Percentiles rank a stretch among this genome's conserved stretches.
These are phyloP conservation scores for Pseudopithomyces maydicus DNA, from an alignment of 2,329 filamentous ascomycete species.

Conservation along the genomic window DNA sequence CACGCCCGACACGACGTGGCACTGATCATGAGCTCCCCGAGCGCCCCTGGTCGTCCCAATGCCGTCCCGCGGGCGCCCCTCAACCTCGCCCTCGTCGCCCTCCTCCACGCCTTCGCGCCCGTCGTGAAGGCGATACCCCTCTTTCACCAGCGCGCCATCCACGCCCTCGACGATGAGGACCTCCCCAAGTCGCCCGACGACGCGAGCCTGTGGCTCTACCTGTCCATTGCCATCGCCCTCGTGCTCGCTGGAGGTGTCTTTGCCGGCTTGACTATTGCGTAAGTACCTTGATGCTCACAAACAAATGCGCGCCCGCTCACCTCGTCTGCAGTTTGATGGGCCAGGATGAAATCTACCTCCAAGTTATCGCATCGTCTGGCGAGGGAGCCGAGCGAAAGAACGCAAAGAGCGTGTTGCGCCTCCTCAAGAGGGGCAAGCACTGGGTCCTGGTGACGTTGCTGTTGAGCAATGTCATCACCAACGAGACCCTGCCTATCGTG, in stretches of 20 bases:
- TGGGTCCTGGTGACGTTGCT: conserved; percentile 97
- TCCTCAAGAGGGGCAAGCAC: conserved; percentile 89
- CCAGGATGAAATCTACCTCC: conserved; percentile 93
- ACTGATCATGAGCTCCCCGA: conserved; percentile 34
- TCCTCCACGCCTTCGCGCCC: conserved; percentile 40
- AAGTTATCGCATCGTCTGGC: conserved; percentile 86
- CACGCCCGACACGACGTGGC: conserved; percentile 27
- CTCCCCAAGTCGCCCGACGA: conserved; percentile 53
- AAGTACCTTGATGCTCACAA: conserved; percentile 41
- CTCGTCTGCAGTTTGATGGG: conserved; percentile 60
- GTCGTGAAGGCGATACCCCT: conserved; percentile 42
- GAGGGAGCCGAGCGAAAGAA: conserved; percentile 86
- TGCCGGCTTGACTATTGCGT: conserved; percentile 90
- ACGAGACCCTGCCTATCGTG: conserved; percentile 89
- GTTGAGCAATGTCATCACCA: conserved; percentile 95
- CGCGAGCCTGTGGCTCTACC: conserved; percentile 77
- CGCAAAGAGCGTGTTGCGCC: conserved; percentile 76
- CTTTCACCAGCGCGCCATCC: conserved; percentile 25
- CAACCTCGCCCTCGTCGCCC: conserved; percentile 32
- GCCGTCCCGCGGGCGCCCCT: conserved; percentile 29
- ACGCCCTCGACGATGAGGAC: conserved; percentile 33
- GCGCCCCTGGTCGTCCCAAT: conserved; percentile 30
- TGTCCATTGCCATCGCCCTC: conserved; percentile 76
- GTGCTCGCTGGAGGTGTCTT: conserved; percentile 91
- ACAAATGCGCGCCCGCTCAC: conserved; percentile 25